Percentiles rank a stretch among this genome's conserved stretches.
Conservation (phyloP, 768 basidiomycete species). For the Leccinum imitatum region DNA sequence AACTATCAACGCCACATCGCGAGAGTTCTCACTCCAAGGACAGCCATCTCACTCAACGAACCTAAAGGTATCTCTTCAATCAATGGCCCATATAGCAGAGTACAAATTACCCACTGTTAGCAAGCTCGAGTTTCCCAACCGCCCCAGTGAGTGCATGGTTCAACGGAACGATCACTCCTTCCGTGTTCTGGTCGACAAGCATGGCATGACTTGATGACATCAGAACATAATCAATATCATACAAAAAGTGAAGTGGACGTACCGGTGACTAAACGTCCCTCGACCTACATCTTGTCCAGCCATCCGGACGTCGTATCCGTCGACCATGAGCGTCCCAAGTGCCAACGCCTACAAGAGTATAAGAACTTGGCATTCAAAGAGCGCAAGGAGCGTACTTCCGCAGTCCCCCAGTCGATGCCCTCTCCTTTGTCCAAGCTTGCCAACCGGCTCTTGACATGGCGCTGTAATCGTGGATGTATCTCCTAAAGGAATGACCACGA, state of each 20-base stretch:
- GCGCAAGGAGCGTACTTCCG: slow-evolving; percentile 54
- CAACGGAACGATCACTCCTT: slow-evolving; percentile 76
- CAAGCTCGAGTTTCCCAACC: slow-evolving; percentile 74
- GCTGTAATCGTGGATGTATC: slow-evolving; percentile 72
- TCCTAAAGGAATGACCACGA: slow-evolving; percentile 45
- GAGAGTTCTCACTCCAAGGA: slow-evolving; percentile 65
- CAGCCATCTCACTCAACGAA: slow-evolving; percentile 86
- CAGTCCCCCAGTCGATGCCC: slow-evolving; percentile 89
- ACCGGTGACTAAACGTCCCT: slow-evolving; percentile 86
- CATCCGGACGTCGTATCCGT: slow-evolving; percentile 82
- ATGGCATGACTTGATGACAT: slow-evolving; percentile 68
- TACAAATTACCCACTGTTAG: slow-evolving; percentile 65
- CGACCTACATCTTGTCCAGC: slow-evolving; percentile 93
- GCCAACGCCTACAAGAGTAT: slow-evolving; percentile 65
- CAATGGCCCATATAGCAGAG: not conserved
- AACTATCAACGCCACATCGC: not conserved
- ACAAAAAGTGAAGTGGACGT: slow-evolving; percentile 3
- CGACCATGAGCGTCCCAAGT: slow-evolving; percentile 81
- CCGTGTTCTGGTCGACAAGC: slow-evolving; percentile 86
- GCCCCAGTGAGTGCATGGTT: slow-evolving; percentile 60
- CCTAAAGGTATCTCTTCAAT: slow-evolving; percentile 39
- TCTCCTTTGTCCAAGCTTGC: slow-evolving; percentile 62
- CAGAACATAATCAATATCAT: not conserved
- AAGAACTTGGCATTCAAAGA: not conserved
- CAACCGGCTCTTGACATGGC: slow-evolving; percentile 79